Percentiles rank a stretch among this genome's conserved stretches.
Conservation (phyloP, 225 moss, liverwort and hornwort genomes). For the Asterella californica region DNA sequence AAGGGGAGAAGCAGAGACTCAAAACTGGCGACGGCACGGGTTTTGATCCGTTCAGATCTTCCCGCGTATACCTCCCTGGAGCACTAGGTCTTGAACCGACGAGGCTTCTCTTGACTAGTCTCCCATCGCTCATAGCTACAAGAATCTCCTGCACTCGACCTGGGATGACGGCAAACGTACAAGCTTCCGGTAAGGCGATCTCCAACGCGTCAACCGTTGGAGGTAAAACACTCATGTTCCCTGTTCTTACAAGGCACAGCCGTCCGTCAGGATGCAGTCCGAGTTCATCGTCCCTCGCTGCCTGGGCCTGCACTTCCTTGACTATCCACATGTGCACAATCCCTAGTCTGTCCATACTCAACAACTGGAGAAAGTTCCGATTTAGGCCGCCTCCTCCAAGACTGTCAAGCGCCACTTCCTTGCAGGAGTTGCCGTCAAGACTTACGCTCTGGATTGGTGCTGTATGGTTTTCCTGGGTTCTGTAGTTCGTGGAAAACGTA, state of each 20-base stretch:
- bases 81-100: conserved; percentile 7
- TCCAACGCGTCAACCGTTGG: not conserved
- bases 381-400: not conserved
- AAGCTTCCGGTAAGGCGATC: conserved; percentile 15
- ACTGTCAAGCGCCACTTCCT: not conserved
- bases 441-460: not conserved
- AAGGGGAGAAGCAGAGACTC: conserved; percentile 24
- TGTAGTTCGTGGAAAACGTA: conserved; percentile 22
- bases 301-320: not conserved
- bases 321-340: conserved; percentile 26
- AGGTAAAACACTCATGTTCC: not conserved
- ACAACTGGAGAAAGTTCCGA: conserved; percentile 11
- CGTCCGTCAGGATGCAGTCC: conserved; percentile 24
- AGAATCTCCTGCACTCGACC: conserved; percentile 20
- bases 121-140: conserved; percentile 17
- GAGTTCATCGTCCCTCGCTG: conserved; percentile 12
- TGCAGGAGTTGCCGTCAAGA: not conserved
- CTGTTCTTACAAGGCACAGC: conserved; percentile 23
- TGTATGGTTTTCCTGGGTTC: conserved; percentile 22
- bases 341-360: conserved; percentile 25
- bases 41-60: not conserved
- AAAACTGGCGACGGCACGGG: not conserved
- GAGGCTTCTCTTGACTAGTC: conserved; percentile 18
- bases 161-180: conserved; percentile 10
- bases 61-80: conserved; percentile 17